Percentiles rank a stretch among this genome's conserved stretches.
These are phyloP conservation scores for Ustilago shanxiensis DNA, from an alignment of 1,284 basidiomycete species.

Conservation along the genomic window DNA sequence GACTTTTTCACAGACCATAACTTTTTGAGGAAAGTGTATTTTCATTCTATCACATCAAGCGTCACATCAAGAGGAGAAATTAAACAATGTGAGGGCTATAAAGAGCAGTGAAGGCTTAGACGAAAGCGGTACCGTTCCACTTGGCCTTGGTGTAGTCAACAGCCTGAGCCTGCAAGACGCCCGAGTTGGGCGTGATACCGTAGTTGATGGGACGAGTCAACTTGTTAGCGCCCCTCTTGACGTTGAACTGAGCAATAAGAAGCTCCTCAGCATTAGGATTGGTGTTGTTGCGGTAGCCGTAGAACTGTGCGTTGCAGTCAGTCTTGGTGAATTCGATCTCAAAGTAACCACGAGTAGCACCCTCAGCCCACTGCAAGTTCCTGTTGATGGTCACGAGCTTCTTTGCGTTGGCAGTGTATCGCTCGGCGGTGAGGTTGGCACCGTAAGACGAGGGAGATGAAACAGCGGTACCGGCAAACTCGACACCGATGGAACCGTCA, in stretches of 20 bases:
- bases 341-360: conserved; percentile 77
- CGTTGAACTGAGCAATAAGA: conserved; percentile 68
- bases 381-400: conserved; percentile 73
- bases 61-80: neutral
- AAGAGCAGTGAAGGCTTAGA: neutral
- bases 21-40: neutral
- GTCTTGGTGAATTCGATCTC: conserved; percentile 47
- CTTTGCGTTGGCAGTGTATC: conserved; percentile 69
- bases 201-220: conserved; percentile 76
- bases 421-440: conserved; percentile 72
- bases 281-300: conserved; percentile 76
- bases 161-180: conserved; percentile 42
- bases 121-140: conserved; percentile 60
- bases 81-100: too few relatives aligned
- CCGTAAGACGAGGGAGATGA: conserved; percentile 76
- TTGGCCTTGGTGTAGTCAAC: conserved; percentile 48
- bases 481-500: conserved; percentile 75
- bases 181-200: conserved; percentile 44
- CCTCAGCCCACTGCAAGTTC: conserved; percentile 78
- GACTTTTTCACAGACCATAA: neutral
- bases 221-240: conserved; percentile 73
- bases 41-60: neutral
- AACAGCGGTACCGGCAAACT: conserved; percentile 79
- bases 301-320: conserved; percentile 75
- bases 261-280: conserved; percentile 73